Percentiles rank a stretch among this genome's conserved stretches.
These are phyloP conservation scores for Dissophora globulifera DNA, from an alignment of 192 early-diverging fungal species.

Conservation along the genomic window DNA sequence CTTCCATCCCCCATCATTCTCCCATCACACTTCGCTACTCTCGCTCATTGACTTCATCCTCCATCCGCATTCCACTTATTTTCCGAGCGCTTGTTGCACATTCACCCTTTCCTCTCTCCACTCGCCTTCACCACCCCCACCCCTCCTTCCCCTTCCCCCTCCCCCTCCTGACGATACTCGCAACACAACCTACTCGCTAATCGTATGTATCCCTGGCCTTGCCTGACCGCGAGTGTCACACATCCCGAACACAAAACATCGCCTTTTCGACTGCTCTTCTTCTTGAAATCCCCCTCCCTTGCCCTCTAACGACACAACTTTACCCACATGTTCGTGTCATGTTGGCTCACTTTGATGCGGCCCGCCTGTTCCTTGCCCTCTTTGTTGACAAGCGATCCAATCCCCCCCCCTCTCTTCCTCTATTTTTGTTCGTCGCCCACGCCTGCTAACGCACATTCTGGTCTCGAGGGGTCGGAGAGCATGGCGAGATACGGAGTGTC, in stretches of 20 bases:
- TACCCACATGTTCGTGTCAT: slow-evolving; percentile 2
- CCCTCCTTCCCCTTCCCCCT: too few relatives aligned
- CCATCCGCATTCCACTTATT: too few relatives aligned
- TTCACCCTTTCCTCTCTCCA: too few relatives aligned
- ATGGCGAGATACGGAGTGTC: background rate
- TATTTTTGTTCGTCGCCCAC: slow-evolving; percentile 11
- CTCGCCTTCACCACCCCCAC: too few relatives aligned
- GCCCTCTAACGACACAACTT: background rate
- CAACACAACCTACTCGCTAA: too few relatives aligned
- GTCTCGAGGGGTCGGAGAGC: background rate
- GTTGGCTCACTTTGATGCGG: background rate
- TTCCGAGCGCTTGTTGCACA: background rate
- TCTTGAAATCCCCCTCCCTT: background rate
- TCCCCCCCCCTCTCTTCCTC: background rate
- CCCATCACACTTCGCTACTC: background rate
- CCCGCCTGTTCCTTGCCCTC: background rate
- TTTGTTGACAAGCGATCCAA: background rate
- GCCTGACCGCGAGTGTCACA: too few relatives aligned
- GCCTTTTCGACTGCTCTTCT: too few relatives aligned
- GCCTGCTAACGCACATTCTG: too few relatives aligned
- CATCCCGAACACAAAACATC: too few relatives aligned
- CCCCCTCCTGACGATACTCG: too few relatives aligned
- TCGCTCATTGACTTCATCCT: background rate
- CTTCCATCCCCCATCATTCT: background rate
- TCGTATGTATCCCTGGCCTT: too few relatives aligned